Evolutionary conservation across 306 rosid genomes (phyloP), one percentile per base, ranked within the genome.

Genomic region (Cicer bijugum): DNA sequence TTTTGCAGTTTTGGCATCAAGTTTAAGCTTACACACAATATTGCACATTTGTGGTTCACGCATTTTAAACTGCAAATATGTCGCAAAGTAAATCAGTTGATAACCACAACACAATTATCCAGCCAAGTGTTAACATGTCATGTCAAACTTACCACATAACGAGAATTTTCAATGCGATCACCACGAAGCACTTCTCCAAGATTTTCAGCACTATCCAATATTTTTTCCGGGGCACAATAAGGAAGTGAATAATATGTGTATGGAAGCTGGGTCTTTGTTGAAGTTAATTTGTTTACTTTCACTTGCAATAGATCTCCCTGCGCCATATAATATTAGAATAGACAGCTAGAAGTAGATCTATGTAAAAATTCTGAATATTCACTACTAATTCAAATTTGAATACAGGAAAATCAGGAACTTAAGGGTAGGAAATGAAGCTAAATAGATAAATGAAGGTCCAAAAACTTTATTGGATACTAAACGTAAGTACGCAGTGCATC

Each of bases 151-250:
- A 94, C 99, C 89, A 76, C 86, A 63, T 86, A 94, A 9, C 80
- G 88, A 43, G 99, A 91, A 84, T 94, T 94, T 76, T 94, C 99
- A 74, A 94, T 94, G 9, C 99, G 94, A 71, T 94, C 99, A 67
- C 99, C 99, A 23, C 99, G 99, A 67, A 94, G 97, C 33, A 94
- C 99, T 85, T 94, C 99, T 73, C 97, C 98, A 12, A 93, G 94
- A 83, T 94, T 94, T 81, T 94, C 97, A 7, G 99, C 86, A 78
- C 95, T 91, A 76, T 94, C 99, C 72, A 89, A 40, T 28, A 94
- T 94, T 82, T 89, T 84, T 7, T 48, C 42, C 4, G 99, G 99
- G 0, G 16, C 39, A 57, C 91, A 87, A 80, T 76, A 94, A 7
- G 91, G 96, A 71, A 94, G 97, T 23, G 99, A 94, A 84, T 91